phyloP scores from a whole-genome alignment of 805 yeast genomes.

The Komagataella pastoris region DNA sequence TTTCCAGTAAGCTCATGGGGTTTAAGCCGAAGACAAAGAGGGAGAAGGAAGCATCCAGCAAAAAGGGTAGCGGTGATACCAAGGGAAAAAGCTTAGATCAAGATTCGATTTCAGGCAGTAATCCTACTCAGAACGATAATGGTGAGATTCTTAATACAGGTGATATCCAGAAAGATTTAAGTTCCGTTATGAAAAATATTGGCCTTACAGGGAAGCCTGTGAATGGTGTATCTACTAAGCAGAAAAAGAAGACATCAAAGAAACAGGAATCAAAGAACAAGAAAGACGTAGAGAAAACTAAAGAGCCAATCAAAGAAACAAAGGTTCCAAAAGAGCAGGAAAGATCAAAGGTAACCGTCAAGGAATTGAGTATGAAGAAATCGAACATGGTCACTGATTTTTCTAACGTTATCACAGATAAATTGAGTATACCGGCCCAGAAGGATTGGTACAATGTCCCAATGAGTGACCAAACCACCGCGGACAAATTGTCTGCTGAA shows the following conservation, averaged over 20 bases:
- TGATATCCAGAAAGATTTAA: conserved; percentile 26
- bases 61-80: conserved; percentile 5
- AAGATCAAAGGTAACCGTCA: conserved; percentile 12
- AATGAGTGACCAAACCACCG: conserved; percentile 25
- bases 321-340: conserved; percentile 14
- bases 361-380: conserved; percentile 2
- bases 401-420: conserved; percentile 40
- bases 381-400: conserved; percentile 17
- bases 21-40: conserved; percentile 10
- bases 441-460: conserved; percentile 58
- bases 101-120: conserved; percentile 17
- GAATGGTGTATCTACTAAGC: background rate
- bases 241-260: conserved; percentile 14
- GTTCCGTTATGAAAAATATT: conserved; percentile 49
- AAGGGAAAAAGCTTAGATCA: conserved; percentile 4
- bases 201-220: conserved; percentile 36
- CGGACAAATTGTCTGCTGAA: conserved; percentile 30
- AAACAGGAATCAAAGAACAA: conserved; percentile 22
- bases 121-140: background rate
- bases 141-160: background rate
- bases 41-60: conserved; percentile 6
- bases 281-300: conserved; percentile 10
- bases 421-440: conserved; percentile 44
- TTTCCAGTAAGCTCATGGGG: conserved; percentile 34
- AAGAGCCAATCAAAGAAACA: conserved; percentile 1